phyloP scores from a whole-genome alignment of 495 filamentous ascomycete species.

The Talaromyces proteolyticus region DNA sequence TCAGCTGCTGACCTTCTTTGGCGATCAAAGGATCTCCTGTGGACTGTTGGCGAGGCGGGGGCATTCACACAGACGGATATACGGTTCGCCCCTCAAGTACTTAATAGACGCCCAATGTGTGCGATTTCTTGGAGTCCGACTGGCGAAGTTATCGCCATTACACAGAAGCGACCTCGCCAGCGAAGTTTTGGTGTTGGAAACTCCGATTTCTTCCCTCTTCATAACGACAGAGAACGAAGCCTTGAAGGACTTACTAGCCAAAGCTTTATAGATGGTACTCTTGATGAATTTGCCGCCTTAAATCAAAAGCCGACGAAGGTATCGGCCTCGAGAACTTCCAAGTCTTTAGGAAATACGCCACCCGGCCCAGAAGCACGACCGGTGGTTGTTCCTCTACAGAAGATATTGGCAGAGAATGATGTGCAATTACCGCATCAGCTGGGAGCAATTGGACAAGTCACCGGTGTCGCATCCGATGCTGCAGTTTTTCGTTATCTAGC shows the following conservation, averaged over 20 bases:
- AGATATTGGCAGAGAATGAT: slow-evolving; percentile 51
- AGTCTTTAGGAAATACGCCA: slow-evolving; percentile 47
- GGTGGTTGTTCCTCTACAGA: slow-evolving; percentile 52
- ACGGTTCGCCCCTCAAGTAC: slow-evolving; percentile 71
- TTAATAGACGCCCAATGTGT: slow-evolving; percentile 50
- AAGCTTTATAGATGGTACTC: slow-evolving; percentile 60
- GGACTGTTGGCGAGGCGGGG: slow-evolving; percentile 82
- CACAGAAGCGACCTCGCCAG: slow-evolving; percentile 40
- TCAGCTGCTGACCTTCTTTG: slow-evolving; percentile 77
- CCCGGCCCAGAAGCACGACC: slow-evolving; percentile 43
- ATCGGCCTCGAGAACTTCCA: slow-evolving; percentile 21
- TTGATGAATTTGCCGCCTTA: slow-evolving; percentile 38
- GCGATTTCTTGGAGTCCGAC: slow-evolving; percentile 41
- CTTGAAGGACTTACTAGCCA: slow-evolving; percentile 48
- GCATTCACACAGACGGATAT: slow-evolving; percentile 86
- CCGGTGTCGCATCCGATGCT: slow-evolving; percentile 43
- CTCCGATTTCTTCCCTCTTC: slow-evolving; percentile 24
- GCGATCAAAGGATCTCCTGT: slow-evolving; percentile 85
- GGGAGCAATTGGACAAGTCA: slow-evolving; percentile 55
- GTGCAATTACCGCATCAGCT: slow-evolving; percentile 50
- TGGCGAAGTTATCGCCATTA: slow-evolving; percentile 41
- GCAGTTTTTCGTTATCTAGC: slow-evolving; percentile 55
- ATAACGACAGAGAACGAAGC: slow-evolving; percentile 26
- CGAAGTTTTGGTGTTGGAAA: slow-evolving; percentile 27
- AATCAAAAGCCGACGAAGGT: slow-evolving; percentile 1